A percentile compares a stretch with the other conserved stretches of the same genome.
phyloP scores from a whole-genome alignment of 331 rosid genomes.

The Malus hybrid region DNA sequence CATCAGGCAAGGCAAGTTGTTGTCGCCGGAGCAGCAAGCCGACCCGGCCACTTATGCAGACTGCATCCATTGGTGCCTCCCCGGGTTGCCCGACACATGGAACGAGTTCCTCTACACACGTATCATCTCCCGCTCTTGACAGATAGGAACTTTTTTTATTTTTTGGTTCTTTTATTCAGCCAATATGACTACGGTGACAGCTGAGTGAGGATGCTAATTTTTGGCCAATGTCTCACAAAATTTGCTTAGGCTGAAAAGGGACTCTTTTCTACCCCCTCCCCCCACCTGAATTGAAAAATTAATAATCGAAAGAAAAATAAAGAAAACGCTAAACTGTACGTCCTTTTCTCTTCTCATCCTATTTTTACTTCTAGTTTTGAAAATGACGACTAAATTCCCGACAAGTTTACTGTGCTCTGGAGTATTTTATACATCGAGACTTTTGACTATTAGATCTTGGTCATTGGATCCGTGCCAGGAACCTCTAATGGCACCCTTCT shows the following conservation, averaged over 20 bases:
- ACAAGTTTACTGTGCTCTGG: too few relatives aligned
- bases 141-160: not conserved
- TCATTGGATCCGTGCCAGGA: too few relatives aligned
- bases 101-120: slow-evolving; percentile 76
- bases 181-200: slow-evolving; percentile 25
- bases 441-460: too few relatives aligned
- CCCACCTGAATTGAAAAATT: slow-evolving; percentile 27
- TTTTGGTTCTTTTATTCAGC: slow-evolving; percentile 18
- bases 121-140: slow-evolving; percentile 63
- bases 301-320: slow-evolving; percentile 34
- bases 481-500: not conserved
- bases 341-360: not conserved
- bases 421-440: too few relatives aligned
- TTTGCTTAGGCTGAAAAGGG: slow-evolving; percentile 6
- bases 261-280: slow-evolving; percentile 5
- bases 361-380: too few relatives aligned
- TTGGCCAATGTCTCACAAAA: slow-evolving; percentile 17
- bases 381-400: too few relatives aligned
- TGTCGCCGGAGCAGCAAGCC: slow-evolving; percentile 64
- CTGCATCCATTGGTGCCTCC: slow-evolving; percentile 96
- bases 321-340: slow-evolving; percentile 20
- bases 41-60: slow-evolving; percentile 79
- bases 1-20: slow-evolving; percentile 74
- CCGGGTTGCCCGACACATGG: slow-evolving; percentile 95
- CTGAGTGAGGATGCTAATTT: slow-evolving; percentile 1